phyloP scores from a whole-genome alignment of 345 rosid genomes.

The Arabidopsis suecica region DNA sequence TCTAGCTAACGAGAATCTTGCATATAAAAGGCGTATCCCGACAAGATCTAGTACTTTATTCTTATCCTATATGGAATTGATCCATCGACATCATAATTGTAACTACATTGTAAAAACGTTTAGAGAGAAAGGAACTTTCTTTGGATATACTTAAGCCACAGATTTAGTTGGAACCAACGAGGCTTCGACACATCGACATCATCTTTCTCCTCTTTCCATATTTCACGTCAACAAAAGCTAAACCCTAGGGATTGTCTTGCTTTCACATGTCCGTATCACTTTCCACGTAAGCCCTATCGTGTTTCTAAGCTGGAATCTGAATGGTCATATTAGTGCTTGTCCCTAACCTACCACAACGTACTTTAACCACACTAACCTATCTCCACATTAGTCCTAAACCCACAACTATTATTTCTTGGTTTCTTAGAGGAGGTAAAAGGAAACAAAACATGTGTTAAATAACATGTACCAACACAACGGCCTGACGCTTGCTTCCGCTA shows the following conservation, averaged over 20 bases:
- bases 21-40: conserved; percentile 31
- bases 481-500: conserved; percentile 4
- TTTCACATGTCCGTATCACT: conserved; percentile 24
- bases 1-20: conserved; percentile 1
- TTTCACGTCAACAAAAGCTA: conserved; percentile 41
- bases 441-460: conserved; percentile 17
- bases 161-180: conserved; percentile 35
- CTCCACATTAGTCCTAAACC: conserved; percentile 17
- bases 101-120: conserved; percentile 29
- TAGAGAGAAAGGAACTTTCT: conserved; percentile 31
- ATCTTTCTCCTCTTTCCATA: conserved; percentile 35
- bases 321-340: conserved; percentile 32
- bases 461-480: not conserved
- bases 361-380: conserved; percentile 27
- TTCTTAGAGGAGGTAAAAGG: not conserved
- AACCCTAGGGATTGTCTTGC: conserved; percentile 32
- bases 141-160: conserved; percentile 18
- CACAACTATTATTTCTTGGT: not conserved
- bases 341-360: conserved; percentile 32
- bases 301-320: conserved; percentile 20
- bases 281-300: conserved; percentile 34
- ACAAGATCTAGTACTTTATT: conserved; percentile 41
- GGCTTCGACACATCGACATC: conserved; percentile 35
- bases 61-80: conserved; percentile 33
- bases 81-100: conserved; percentile 37